Base-by-base conservation (phyloP, 805 yeast genomes). In the Kregervanrija fluxuum region DNA sequence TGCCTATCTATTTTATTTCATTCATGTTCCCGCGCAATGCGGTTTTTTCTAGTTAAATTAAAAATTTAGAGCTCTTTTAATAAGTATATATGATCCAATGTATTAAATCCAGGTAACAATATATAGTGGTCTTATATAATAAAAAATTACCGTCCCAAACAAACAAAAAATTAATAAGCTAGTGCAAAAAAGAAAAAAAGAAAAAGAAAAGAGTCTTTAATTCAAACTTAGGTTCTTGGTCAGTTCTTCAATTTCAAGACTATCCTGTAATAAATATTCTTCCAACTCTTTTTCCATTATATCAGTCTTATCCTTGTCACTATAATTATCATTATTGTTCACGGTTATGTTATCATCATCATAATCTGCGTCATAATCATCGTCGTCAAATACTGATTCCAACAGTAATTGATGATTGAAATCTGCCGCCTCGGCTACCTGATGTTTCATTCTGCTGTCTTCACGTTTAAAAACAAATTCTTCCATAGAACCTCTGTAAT, bases 161-260 rank as follows among this genome's bases (percentile, higher is more conserved):
- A 22, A 22, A 22, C 28, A 22, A 22, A 22, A 22, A 22, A 5
- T 22, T 22, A 22, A 22, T 2, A 22, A 22, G 8, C 6, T 22
- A 22, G 28, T 22, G 6, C 6, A 22, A 8, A 22, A 22, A 22
- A 22, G 2, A 22, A 22, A 22, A 22, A 22, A 22, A 8, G 8
- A 22, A 6, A 22, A 22, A 8, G 8, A 22, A 22, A 22, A 22
- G 28, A 22, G 28, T 2, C 28, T 22, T 22, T 22, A 48, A 22
- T 46, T 46, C 42, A 53, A 45, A 13, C 43, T 49, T 46, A 57
- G 37, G 31, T 50, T 57, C 40, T 48, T 50, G 2, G 64, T 52
- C 46, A 63, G 42, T 37, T 55, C 60, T 39, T 63, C 66, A 39
- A 63, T 44, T 42, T 63, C 66, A 40, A 52, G 37, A 31, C 49